Base-by-base conservation (phyloP, 139 green algal species). In the Eudorina sp. region DNA sequence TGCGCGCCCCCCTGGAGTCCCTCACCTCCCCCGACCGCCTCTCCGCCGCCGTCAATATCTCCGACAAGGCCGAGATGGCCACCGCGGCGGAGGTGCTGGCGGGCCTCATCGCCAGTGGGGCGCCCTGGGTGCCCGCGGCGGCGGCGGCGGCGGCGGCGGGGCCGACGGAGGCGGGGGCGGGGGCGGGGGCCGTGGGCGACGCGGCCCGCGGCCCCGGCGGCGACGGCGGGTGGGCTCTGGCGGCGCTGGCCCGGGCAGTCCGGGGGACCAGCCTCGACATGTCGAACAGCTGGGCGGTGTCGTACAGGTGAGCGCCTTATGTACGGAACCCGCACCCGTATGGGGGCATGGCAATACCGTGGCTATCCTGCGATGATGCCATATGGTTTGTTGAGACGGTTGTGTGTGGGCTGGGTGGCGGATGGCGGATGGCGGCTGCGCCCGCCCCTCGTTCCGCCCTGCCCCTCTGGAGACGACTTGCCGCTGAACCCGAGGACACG, bases 61-160 rank as follows among this genome's bases (percentile, higher is more conserved):
- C 38, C 55, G 92, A 95, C 21, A 95, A 95, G 70, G 83, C 90
- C 19, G 89, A 93, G 66, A 41, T 89, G 51, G 92, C 89, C 31
- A 64, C 95, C 4, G 90, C 92, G 6, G 93, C 92, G 1, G 96
- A 98, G 90, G 87, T 83, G 41, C 64, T 96, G 2, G 90, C 92
- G 5, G 96, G 95, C 5, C 75, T 97, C 46, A 43, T 97, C 0
- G 95, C 94, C 9, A 89, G 89, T 27, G 90, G 88, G 7, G 36
- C 70, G 73, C 4, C 90, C 81, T 85, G 45, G 40, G 66, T 36
- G 9, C 3, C 23, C 27, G 40, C 27, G 31, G 83, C 27, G 3
- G 73, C 40, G 31, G n/a, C 36, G 43, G 51, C 36, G 36, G 55
- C 13, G 58, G 72, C 53, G 60, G 13, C 9, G 45, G 18, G 14